Base-by-base conservation (phyloP, 1,284 basidiomycete genomes). In the Butyriboletus pseudospeciosus region DNA sequence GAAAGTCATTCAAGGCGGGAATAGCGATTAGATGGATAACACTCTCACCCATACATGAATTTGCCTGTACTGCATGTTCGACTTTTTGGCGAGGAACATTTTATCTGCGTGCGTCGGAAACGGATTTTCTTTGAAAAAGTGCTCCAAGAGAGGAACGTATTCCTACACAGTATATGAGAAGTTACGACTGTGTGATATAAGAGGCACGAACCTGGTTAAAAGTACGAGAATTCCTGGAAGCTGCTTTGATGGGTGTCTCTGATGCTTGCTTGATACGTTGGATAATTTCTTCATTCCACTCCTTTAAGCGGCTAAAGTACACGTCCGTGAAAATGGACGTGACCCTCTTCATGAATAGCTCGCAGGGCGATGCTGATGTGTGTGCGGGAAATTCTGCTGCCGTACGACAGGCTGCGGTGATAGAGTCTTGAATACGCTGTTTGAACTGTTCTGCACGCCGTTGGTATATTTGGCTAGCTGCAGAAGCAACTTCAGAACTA, bases 41-140 rank as follows among this genome's bases (percentile, higher is more conserved):
- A 3, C 4, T 61, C 73, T 7, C 35, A 82, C 81, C 82, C 84
- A 86, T 28, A 82, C 77, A 58, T 80, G 76, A 1, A 86, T 80
- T 59, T 86, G 83, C 1, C 74, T 63, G 2, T 69, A 70, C 0
- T 75, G 63, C 82, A 86, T 83, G 4, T 71, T 64, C 0, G 76
- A 74, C 28, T 76, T 74, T 0, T 64, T 39, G 0, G 83, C 82
- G 0, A 84, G 67, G 0, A 71, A 53, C 0, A 55, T 37, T 3
- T 78, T 78, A 36, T 85, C 80, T 0, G 71, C 60, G 0, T 72
- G 69, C 0, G 76, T 72, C 0, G 83, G 83, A 20, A 79, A 82
- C 0, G 78, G 72, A 47, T 84, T 80, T 14, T 71, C 57, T 0
- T 72, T 66, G 34, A 83, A 85, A 39, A 80, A 81, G 12, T 69